Evolutionary conservation across 2,329 filamentous ascomycete species (phyloP), one percentile per base, ranked within the genome.

Genomic region (Cladophialophora psammophila): DNA sequence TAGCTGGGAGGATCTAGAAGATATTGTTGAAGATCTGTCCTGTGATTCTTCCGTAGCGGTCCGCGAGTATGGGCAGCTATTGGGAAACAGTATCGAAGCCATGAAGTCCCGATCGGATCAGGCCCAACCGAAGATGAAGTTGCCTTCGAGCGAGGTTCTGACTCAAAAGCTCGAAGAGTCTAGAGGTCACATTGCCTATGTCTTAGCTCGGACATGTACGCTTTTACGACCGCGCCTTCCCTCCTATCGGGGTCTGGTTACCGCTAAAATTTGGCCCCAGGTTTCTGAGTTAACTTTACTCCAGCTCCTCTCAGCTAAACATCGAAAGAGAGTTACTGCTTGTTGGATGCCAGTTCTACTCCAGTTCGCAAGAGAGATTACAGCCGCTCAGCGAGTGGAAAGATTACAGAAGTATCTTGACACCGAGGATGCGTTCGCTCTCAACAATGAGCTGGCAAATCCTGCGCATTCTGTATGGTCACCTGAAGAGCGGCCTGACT

Each of bases 391-490:
- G 63, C 72, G 75, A 8, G 72, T 73, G 10, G 67, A 72, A 42
- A 72, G 77, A 26, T 72, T 79, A 1, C 65, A 73, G 13, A 65
- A 62, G 36, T 68, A 66, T 48, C 55, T 64, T 0, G 45, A 62
- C 9, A 42, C 65, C 13, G 42, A 64, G 6, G 64, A 70, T 18
- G 68, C 8, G 1, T 68, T 74, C 3, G 73, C 74, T 15, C 61
- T 75, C 0, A 36, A 72, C 1, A 68, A 70, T n/a, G 78, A 85
- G 65, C 67, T 83, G 0, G 59, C 67, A 0, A 88, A 88, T 63
- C 15, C 69, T 0, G 88, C 88, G 0, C 87, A 89, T 67, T 70
- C 72, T 1, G 85, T 84, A 9, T 91, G 88, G 87, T 71, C 83
- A 5, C 83, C 85, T 0, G 9, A 73, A 0, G 67, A 84, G 0